phyloP scores from a whole-genome alignment of 1,139 yeast genomes.

The Tardiomyces digboiensis region DNA sequence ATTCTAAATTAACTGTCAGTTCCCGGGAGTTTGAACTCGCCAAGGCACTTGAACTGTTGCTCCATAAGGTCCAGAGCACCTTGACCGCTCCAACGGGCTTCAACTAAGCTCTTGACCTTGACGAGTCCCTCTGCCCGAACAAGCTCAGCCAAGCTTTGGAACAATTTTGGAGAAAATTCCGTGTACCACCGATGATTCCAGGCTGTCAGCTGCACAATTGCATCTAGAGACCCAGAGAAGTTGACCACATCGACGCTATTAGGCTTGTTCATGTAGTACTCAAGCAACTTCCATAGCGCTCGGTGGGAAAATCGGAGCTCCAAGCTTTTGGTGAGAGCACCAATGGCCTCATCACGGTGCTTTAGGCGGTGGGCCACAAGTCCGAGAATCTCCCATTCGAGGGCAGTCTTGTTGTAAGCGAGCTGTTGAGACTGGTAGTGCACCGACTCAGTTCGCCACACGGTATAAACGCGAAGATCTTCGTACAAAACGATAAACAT shows the following conservation, averaged over 20 bases:
- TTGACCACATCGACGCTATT: constrained; percentile 23
- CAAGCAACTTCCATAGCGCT: constrained; percentile 67
- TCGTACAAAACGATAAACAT: constrained; percentile 81
- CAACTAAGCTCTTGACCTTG: constrained; percentile 67
- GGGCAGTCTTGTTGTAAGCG: constrained; percentile 66
- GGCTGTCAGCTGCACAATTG: constrained; percentile 67
- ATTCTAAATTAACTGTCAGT: neutral
- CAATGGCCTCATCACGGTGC: constrained; percentile 70
- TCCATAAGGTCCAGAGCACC: constrained; percentile 56
- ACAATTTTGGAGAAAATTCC: constrained; percentile 68
- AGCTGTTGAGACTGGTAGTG: constrained; percentile 70
- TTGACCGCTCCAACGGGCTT: constrained; percentile 58
- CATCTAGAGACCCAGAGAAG: constrained; percentile 46
- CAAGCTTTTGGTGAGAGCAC: constrained; percentile 69
- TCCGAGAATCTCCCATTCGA: constrained; percentile 94
- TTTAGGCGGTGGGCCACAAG: constrained; percentile 69
- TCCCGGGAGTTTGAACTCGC: constrained; percentile 9
- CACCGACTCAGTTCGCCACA: constrained; percentile 89
- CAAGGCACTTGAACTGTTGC: constrained; percentile 41
- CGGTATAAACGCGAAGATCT: constrained; percentile 74
- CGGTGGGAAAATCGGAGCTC: constrained; percentile 75
- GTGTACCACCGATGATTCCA: constrained; percentile 99
- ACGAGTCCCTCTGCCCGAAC: constrained; percentile 71
- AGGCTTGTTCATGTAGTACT: constrained; percentile 40
- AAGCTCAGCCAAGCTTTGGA: constrained; percentile 45